Percentiles rank a stretch among this genome's conserved stretches.
Conservation (phyloP, 768 basidiomycete genomes). For the Boletus edulis region DNA sequence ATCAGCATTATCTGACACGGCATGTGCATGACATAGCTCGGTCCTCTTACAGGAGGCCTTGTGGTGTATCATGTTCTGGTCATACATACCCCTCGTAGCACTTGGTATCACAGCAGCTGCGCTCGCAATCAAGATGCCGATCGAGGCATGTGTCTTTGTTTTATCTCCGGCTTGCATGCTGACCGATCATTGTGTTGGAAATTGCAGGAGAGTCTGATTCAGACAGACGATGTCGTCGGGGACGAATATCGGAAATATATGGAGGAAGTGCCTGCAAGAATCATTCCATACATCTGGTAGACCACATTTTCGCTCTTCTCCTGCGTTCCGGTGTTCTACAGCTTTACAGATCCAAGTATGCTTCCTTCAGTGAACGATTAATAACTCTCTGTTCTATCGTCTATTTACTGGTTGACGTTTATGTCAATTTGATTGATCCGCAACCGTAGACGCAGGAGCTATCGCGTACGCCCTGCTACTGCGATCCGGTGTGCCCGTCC, state of each 20-base stretch:
- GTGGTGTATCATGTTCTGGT: conserved; percentile 32
- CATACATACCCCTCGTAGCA: conserved; percentile 25
- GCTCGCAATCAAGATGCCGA: conserved; percentile 31
- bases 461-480: too few species aligned
- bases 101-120: conserved; percentile 15
- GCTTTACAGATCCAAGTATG: too few species aligned
- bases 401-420: too few species aligned
- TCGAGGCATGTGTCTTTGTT: conserved; percentile 21
- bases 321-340: too few species aligned
- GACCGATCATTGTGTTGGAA: background rate
- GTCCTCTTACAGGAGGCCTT: background rate
- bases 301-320: too few species aligned
- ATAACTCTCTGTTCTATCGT: too few species aligned
- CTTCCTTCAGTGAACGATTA: too few species aligned
- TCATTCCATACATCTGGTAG: conserved; percentile 29
- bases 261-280: conserved; percentile 24
- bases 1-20: too few species aligned
- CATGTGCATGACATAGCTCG: too few species aligned
- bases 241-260: conserved; percentile 29
- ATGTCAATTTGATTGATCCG: too few species aligned
- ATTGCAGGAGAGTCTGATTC: conserved; percentile 29
- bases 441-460: too few species aligned
- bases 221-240: conserved; percentile 16
- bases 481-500: too few species aligned
- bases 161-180: background rate